These are phyloP conservation scores for Haplosporangium gracile DNA, from an alignment of 192 early-diverging fungal genomes.

Conservation along the genomic window DNA sequence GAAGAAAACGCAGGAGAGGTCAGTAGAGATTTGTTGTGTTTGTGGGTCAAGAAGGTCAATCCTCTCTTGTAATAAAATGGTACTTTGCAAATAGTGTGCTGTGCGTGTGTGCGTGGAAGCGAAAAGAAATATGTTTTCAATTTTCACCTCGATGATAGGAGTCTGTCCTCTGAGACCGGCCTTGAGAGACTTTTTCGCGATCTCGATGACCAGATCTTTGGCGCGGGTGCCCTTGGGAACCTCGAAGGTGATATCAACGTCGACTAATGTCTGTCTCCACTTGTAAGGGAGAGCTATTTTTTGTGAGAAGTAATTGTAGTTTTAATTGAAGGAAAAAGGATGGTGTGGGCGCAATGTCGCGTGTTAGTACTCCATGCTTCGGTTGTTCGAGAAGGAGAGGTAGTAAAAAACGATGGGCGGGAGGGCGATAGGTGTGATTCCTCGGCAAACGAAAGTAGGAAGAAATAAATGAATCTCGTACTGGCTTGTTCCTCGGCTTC, in stretches of 20 bases:
- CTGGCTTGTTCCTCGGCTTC: conserved; percentile 72
- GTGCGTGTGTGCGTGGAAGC: neutral
- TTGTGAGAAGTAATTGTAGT: neutral
- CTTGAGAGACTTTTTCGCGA: conserved; percentile 76
- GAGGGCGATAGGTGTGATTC: neutral
- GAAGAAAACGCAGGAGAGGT: neutral
- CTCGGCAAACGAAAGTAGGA: neutral
- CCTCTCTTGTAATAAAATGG: too few species aligned
- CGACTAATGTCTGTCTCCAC: conserved; percentile 88
- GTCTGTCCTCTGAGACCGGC: conserved; percentile 79
- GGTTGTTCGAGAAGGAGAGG: neutral
- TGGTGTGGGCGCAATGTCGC: neutral
- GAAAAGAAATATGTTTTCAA: neutral
- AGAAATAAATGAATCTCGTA: conserved; percentile 2
- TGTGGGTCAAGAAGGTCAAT: too few species aligned
- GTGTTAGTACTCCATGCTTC: neutral
- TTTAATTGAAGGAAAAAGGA: neutral
- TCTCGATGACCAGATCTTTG: conserved; percentile 73
- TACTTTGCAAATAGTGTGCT: neutral
- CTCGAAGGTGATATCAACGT: conserved; percentile 81
- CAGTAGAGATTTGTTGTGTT: neutral
- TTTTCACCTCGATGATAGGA: conserved; percentile 77
- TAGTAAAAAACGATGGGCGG: neutral
- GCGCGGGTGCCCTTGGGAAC: conserved; percentile 81
- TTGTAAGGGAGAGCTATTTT: conserved; percentile 76